These are phyloP conservation scores for Aspergillus niger DNA, from an alignment of 2,329 filamentous ascomycete genomes.

Conservation along the genomic window DNA sequence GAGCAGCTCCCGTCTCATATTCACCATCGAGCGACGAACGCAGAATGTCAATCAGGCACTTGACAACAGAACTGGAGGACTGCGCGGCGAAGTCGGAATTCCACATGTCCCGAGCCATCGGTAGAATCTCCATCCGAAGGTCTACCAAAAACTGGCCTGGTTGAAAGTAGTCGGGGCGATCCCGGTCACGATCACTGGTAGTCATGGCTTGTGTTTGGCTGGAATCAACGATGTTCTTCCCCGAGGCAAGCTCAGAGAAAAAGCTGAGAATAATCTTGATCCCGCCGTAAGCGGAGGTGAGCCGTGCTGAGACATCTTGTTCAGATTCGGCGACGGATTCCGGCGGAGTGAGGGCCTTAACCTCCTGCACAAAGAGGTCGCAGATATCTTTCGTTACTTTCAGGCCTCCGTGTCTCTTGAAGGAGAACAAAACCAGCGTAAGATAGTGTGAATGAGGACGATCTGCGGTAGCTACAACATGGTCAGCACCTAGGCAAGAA, in stretches of 20 bases:
- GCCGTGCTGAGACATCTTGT: slow-evolving; percentile 44
- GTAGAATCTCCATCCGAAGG: slow-evolving; percentile 75
- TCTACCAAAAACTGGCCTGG: slow-evolving; percentile 82
- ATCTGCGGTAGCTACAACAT: slow-evolving; percentile 44
- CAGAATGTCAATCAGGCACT: slow-evolving; percentile 79
- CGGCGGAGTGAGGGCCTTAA: slow-evolving; percentile 51
- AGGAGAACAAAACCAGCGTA: slow-evolving; percentile 79
- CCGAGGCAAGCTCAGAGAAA: slow-evolving; percentile 73
- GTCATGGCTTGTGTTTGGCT: slow-evolving; percentile 60
- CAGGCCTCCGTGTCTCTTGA: slow-evolving; percentile 79
- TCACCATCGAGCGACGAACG: slow-evolving; percentile 77
- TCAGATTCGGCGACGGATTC: slow-evolving; percentile 42
- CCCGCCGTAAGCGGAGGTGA: slow-evolving; percentile 58
- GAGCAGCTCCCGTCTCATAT: slow-evolving; percentile 67
- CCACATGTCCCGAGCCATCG: slow-evolving; percentile 78
- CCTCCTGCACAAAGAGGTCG: slow-evolving; percentile 64
- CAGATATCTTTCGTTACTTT: slow-evolving; percentile 72
- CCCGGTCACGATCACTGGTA: slow-evolving; percentile 56
- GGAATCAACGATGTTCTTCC: slow-evolving; percentile 80
- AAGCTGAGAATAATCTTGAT: slow-evolving; percentile 84
- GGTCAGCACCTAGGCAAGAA: slow-evolving; percentile 12
- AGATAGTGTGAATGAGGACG: slow-evolving; percentile 55
- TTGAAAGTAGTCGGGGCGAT: slow-evolving; percentile 62
- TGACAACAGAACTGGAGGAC: slow-evolving; percentile 72
- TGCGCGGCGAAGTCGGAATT: slow-evolving; percentile 81